Evolutionary conservation across 164 flowering plant species (phyloP).

Genomic region (grape (Vitis vinifera)): ASM3070453v1 NC_081809.1:20042501-20043000

Average conservation of each 20-base stretch:
- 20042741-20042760: constrained; percentile 27
- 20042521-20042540: constrained; percentile 8
- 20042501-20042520: constrained; percentile 13
- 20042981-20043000: constrained; percentile 8
- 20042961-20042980: background rate
- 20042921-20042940: constrained; percentile 11
- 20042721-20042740: constrained; percentile 18
- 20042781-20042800: constrained; percentile 25
- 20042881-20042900: constrained; percentile 6
- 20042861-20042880: constrained; percentile 3
- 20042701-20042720: constrained; percentile 6
- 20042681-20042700: constrained; percentile 11
- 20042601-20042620: constrained; percentile 6
- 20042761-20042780: constrained; percentile 20
- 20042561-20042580: constrained; percentile 15
- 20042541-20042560: constrained; percentile 5
- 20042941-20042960: constrained; percentile 14
- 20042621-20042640: constrained; percentile 6
- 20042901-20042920: constrained; percentile 6
- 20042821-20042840: constrained; percentile 4
- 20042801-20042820: constrained; percentile 15
- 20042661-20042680: constrained; percentile 9
- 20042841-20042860: constrained; percentile 11
- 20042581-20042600: constrained; percentile 9
- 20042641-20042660: constrained; percentile 9